These are phyloP conservation scores for Zangia roseola DNA, from an alignment of 768 basidiomycete species.

Conservation along the genomic window DNA sequence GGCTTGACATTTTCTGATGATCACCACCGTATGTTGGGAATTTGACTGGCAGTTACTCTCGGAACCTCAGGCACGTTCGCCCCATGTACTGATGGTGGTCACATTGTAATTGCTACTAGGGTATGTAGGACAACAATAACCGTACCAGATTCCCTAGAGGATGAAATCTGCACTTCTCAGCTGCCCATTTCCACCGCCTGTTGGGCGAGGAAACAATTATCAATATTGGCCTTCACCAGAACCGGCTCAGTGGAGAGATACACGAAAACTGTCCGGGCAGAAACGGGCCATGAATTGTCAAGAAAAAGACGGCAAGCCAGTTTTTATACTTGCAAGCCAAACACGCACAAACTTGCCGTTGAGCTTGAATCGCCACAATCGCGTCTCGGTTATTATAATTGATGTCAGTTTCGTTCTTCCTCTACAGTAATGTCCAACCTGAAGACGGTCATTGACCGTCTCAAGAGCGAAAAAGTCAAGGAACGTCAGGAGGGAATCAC, in stretches of 20 bases:
- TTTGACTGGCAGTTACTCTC: no score
- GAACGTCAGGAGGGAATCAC: constrained; percentile 66
- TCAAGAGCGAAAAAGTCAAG: constrained; percentile 64
- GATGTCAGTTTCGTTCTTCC: neutral
- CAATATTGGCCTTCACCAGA: constrained; percentile 76
- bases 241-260: constrained; percentile 66
- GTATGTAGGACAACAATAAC: constrained; percentile 36
- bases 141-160: constrained; percentile 30
- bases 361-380: constrained; percentile 15
- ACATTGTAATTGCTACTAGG: no score
- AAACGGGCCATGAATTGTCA: constrained; percentile 51
- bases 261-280: constrained; percentile 69
- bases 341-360: constrained; percentile 26
- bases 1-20: no score
- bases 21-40: no score
- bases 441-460: constrained; percentile 46
- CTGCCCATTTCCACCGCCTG: constrained; percentile 55
- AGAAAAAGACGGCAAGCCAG: neutral
- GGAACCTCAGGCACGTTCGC: no score
- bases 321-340: constrained; percentile 30
- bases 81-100: no score
- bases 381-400: constrained; percentile 11
- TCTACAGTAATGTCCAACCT: constrained; percentile 44
- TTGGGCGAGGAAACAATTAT: constrained; percentile 50
- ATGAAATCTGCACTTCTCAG: constrained; percentile 40